Base-by-base conservation (phyloP, 2,329 filamentous ascomycete species). In the Paecilomyces fulvus region DNA sequence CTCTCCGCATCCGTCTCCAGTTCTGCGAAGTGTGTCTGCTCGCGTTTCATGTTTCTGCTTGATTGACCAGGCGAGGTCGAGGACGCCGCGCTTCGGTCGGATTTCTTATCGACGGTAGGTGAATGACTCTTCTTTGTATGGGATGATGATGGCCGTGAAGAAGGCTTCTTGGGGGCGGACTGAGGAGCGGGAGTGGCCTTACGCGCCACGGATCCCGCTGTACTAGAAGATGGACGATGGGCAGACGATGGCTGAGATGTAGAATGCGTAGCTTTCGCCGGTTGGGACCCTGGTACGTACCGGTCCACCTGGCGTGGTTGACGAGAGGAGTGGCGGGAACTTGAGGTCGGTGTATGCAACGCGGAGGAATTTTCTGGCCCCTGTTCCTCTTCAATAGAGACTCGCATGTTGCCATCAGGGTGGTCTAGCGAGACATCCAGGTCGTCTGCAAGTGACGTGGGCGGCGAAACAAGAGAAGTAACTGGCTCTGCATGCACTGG, bases 271-370 rank as follows among this genome's bases (percentile, higher is more conserved):
- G 56, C 53, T 51, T 69, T 69, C 48, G 60, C 20, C 20, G 63
- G 53, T 49, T 64, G 61, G 12, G 64, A 58, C 30, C 76, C 73
- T 4, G 72, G 68, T 17, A 68, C 65, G 56, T 73, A 74, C 17
- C 74, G 64, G 37, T 76, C 73, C 37, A 70, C 63, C 55, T 73
- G 67, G 53, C 73, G 73, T 23, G 74, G 70, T 59, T 77, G 75
- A 46, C 73, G 73, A 30, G 75, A 77, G 7, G 73, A 75, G 51
- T 76, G 73, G 10, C 73, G 71, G 46, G 75, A 77, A 49, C 67
- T 73, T 2, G 73, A 71, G 23, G 67, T 70, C 10, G 74, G 67
- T n/a, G 73, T 72, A 59, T 73, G 64, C 11, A 70, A 58, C 6
- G 65, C 60, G 30, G 63, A 54, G 43, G 56, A 61, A 53, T 57